Conservation (phyloP, 1,284 basidiomycete species). For the Exobasidium cylindrosporum region DNA sequence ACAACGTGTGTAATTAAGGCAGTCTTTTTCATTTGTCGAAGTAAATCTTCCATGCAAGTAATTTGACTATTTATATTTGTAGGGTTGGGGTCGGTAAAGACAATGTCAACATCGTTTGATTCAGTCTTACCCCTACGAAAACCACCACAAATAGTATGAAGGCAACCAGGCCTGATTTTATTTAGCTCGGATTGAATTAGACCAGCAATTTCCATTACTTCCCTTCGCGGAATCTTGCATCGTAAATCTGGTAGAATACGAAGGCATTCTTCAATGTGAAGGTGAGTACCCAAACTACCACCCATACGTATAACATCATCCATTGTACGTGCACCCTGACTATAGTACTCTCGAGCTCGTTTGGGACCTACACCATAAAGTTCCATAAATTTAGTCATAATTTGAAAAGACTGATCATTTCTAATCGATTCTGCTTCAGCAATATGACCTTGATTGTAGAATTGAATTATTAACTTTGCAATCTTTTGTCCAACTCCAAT, state of each 20-base stretch:
- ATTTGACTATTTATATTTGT: neutral
- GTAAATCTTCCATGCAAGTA: constrained; percentile 23
- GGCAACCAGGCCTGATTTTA: constrained; percentile 15
- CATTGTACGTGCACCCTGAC: constrained; percentile 36
- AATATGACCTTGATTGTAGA: constrained; percentile 28
- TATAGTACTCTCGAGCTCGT: constrained; percentile 39
- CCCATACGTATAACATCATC: constrained; percentile 36
- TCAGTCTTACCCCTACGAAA: constrained; percentile 35
- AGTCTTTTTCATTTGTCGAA: constrained; percentile 26
- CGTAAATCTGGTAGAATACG: constrained; percentile 35
- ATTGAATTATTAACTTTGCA: constrained; percentile 34
- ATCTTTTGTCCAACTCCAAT: constrained; percentile 50
- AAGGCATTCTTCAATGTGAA: constrained; percentile 27
- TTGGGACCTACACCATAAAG: constrained; percentile 49
- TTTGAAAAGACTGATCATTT: constrained; percentile 31
- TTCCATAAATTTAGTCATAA: constrained; percentile 40
- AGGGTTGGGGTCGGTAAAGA: constrained; percentile 25
- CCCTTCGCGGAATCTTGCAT: constrained; percentile 24
- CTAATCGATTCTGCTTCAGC: constrained; percentile 43
- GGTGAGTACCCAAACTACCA: constrained; percentile 30
- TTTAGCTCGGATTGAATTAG: constrained; percentile 14
- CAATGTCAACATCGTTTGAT: constrained; percentile 39
- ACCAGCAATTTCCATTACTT: constrained; percentile 29
- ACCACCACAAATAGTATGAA: constrained; percentile 37
- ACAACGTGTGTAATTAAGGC: constrained; percentile 33